Evolutionary conservation across 176 grass and related monocot genomes (phyloP), one percentile per base, ranked within the genome.

Genomic region (Puya raimondii): DNA sequence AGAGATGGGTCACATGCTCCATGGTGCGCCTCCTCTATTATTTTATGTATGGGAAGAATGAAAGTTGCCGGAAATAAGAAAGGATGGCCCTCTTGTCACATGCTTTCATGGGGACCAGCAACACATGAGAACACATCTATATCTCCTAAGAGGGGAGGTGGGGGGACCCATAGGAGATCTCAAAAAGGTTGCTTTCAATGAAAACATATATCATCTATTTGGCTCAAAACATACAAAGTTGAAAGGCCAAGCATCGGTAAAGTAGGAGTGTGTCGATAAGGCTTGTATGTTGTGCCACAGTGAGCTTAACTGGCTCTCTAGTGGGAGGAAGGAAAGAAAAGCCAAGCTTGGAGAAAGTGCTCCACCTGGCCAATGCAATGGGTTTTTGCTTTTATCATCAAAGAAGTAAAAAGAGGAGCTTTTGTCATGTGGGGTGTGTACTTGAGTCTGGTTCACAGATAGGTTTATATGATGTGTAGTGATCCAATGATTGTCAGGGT

Each of bases 61-160:
- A 54, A 63, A 53, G 49, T 76, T 57, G 66, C 70, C 72, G 23
- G 75, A 50, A 88, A 81, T 71, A 79, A 76, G 71, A 68, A 81
- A 81, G 82, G 75, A 88, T 77, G 64, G 8, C 68, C 70, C 81
- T 80, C 69, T 77, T 51, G 33, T 69, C 80, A 84, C 85, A 86
- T 86, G 83, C 85, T 79, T 75, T 85, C 82, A 79, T 79, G 83
- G 86, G 85, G 77, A 88, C 81, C 78, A 84, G 78, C 85, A 83
- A 90, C 91, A 95, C 91, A 95, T 85, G 91, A 76, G 84, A 85
- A 81, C 73, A 83, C 72, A 87, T 77, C 59, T 82, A 81, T 68
- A 83, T 75, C 80, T 63, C 66, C 64, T 78, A 56, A 23, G 63
- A 20, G 63, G 56, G 25, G 25, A 2, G 23, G 13, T 25, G 65